These are phyloP conservation scores for Omphalotus olearius DNA, from an alignment of 1,284 basidiomycete species.

Conservation along the genomic window DNA sequence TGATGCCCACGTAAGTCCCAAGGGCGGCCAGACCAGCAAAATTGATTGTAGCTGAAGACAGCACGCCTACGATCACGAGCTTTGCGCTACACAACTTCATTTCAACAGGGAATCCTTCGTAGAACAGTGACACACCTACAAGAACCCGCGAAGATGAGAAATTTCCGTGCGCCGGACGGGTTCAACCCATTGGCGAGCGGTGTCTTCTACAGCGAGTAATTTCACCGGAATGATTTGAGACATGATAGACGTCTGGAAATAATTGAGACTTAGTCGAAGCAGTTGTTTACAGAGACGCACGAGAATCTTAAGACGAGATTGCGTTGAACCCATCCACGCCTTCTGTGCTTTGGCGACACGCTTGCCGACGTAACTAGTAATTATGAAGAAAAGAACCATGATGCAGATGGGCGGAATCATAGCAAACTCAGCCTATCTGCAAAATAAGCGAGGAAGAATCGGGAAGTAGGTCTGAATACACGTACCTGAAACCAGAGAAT, in stretches of 20 bases:
- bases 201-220: conserved; percentile 9
- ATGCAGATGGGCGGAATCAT: conserved; percentile 15
- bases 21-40: conserved; percentile 17
- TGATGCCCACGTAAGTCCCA: conserved; percentile 18
- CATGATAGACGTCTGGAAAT: conserved; percentile 14
- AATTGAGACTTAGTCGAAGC: conserved; percentile 3
- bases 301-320: conserved; percentile 22
- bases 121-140: neutral
- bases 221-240: conserved; percentile 13
- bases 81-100: conserved; percentile 3
- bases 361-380: conserved; percentile 14
- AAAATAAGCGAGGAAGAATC: neutral
- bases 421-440: conserved; percentile 12
- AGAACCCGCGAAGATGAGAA: conserved; percentile 3
- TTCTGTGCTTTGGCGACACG: conserved; percentile 18
- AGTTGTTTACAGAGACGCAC: conserved; percentile 9
- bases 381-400: conserved; percentile 8
- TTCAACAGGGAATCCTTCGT: neutral
- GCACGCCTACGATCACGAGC: conserved; percentile 15
- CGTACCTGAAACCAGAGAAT: conserved; percentile 21
- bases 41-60: conserved; percentile 15
- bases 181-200: conserved; percentile 8
- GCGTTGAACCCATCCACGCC: conserved; percentile 21
- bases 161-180: conserved; percentile 11
- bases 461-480: neutral